Evolutionary conservation across 306 rosid species (phyloP), one percentile per base, ranked within the genome.

Genomic region (Arachis hypogaea): DNA sequence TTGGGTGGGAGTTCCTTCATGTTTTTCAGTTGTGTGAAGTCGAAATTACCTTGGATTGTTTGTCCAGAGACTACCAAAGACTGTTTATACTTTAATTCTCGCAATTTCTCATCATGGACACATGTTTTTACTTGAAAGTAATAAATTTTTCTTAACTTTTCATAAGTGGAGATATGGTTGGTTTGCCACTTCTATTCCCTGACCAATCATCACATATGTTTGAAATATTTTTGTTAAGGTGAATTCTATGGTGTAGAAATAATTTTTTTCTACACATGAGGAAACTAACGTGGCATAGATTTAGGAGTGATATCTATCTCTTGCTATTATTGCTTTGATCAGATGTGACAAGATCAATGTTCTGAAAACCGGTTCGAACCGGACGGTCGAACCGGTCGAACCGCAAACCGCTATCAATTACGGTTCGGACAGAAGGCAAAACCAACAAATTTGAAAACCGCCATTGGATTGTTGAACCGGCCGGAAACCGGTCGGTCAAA

Each of bases 91-190:
- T 55, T 76, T 33, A 56, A 69, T 78, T 66, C 64, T 71, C 29
- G 79, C 59, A 16, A 69, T 66, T 68, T 60, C 60, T 72, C 52
- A 57, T 81, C 61, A 14, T 76, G 80, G 77, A 43, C 54, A 59
- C 76, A 65, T 62, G 69, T 82, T 73, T 70, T 74, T 49, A 11
- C 77, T 36, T 66, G 59, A 66, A 18, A 63, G 78, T 75, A 88
- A 90, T 90, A 84, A 89, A 74, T 63, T 66, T 18, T 74, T 74
- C 63, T 56, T 75, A 46, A 60, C 84, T 81, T 66, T 75, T 69
- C 78, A 59, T 73, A 45, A 67, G 30, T 28, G 71, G 41, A 61
- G 33, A 60, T 69, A 40, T 56, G 47, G 73, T 63, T 63, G 47
- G 54, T 68, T 81, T 72, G 12, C 50, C 36, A 5, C 56, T 50